These are phyloP conservation scores for Maudiozyma saulgeensis DNA, from an alignment of 805 yeast species.

Conservation along the genomic window DNA sequence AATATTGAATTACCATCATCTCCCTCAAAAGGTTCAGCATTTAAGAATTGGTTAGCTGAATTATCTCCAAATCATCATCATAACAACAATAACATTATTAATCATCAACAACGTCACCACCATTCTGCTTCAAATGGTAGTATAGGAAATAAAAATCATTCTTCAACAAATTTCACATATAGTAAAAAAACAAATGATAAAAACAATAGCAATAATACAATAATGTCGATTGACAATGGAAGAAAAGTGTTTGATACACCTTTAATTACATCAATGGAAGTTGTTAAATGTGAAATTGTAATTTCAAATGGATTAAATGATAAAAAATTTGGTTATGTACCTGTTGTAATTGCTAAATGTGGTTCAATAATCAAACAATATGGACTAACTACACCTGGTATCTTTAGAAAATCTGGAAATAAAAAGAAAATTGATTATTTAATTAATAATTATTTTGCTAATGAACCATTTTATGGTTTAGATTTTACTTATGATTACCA, in stretches of 20 bases:
- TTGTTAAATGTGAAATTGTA: conserved; percentile 1
- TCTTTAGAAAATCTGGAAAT: conserved; percentile 86
- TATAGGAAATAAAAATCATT: background rate
- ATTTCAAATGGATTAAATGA: background rate
- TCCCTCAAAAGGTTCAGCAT: background rate
- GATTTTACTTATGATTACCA: conserved; percentile 43
- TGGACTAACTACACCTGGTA: conserved; percentile 74
- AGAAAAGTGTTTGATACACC: background rate
- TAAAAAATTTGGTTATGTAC: conserved; percentile 36
- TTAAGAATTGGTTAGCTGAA: background rate
- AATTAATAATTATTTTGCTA: conserved; percentile 70
- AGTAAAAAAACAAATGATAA: background rate
- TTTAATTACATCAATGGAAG: background rate
- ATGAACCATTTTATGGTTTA: conserved; percentile 78
- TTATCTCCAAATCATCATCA: background rate
- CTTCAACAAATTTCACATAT: background rate
- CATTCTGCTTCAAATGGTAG: background rate
- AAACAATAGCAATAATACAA: background rate
- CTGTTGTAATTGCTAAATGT: conserved; percentile 89
- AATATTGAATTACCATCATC: background rate
- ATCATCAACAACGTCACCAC: background rate
- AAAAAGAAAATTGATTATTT: conserved; percentile 75
- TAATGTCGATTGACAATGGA: background rate
- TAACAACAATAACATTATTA: background rate
- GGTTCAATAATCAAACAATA: conserved; percentile 72